These are phyloP conservation scores for Phoma sp. DNA, from an alignment of 2,329 filamentous ascomycete genomes.

Conservation along the genomic window DNA sequence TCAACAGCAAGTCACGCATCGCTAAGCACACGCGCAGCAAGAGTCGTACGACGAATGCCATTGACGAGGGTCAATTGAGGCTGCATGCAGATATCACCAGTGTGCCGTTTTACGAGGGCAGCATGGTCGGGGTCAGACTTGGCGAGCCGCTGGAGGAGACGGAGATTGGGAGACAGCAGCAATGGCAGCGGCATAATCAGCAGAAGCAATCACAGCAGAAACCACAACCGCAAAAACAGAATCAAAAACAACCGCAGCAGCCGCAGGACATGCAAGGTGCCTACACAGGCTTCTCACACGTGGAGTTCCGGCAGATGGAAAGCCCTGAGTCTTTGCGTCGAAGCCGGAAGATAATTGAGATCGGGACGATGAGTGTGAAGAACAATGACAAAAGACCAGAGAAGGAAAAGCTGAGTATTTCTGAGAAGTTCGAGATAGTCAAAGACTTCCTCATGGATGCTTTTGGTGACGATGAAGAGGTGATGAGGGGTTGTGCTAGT, in stretches of 20 bases:
- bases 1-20: constrained; percentile 10
- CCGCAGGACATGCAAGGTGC: neutral
- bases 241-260: neutral
- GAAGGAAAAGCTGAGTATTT: neutral
- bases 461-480: too few species aligned
- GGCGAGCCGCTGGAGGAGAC: constrained; percentile 17
- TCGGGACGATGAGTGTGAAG: constrained; percentile 31
- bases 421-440: constrained; percentile 24
- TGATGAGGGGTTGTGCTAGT: too few species aligned
- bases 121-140: constrained; percentile 20
- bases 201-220: too few species aligned
- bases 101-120: constrained; percentile 8
- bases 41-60: neutral
- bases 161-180: too few species aligned
- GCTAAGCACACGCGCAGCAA: neutral
- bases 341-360: constrained; percentile 37
- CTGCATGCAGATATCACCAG: neutral
- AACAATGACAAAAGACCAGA: too few species aligned
- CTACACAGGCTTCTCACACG: neutral
- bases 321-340: neutral
- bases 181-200: too few species aligned
- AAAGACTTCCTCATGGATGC: constrained; percentile 20
- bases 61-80: neutral
- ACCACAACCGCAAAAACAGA: too few species aligned
- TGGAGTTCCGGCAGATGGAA: constrained; percentile 17